phyloP scores from a whole-genome alignment of 306 rosid species.

The Ochetophila trinervis region DNA sequence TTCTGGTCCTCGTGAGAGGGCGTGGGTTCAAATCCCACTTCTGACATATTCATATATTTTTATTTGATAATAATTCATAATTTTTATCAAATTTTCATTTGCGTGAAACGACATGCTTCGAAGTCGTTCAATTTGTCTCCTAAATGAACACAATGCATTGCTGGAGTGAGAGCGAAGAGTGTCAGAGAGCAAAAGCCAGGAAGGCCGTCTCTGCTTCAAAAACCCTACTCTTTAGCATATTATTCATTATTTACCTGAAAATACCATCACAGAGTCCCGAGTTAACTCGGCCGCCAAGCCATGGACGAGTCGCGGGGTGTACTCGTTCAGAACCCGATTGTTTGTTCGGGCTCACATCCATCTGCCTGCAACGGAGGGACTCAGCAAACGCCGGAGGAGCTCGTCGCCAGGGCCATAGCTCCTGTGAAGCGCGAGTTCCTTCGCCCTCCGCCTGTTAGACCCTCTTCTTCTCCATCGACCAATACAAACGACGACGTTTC shows the following conservation, averaged over 20 bases:
- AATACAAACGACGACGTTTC: conserved; percentile 34
- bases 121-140: too few species aligned
- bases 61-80: too few species aligned
- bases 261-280: neutral
- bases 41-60: conserved; percentile 1
- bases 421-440: conserved; percentile 66
- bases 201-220: neutral
- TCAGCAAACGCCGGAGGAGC: conserved; percentile 52
- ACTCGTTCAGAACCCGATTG: conserved; percentile 1
- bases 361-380: conserved; percentile 10
- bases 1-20: conserved; percentile 37
- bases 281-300: conserved; percentile 19
- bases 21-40: conserved; percentile 42
- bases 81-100: too few species aligned
- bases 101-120: too few species aligned
- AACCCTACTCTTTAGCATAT: neutral
- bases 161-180: too few species aligned
- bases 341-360: neutral
- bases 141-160: too few species aligned
- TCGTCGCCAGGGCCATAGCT: conserved; percentile 72
- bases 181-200: too few species aligned
- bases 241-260: too few species aligned
- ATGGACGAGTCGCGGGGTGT: conserved; percentile 34
- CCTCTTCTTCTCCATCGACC: conserved; percentile 24
- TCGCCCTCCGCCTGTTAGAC: conserved; percentile 59